Base-by-base conservation (phyloP, 1,139 yeast genomes). In the Blastobotrys proliferans region DNA sequence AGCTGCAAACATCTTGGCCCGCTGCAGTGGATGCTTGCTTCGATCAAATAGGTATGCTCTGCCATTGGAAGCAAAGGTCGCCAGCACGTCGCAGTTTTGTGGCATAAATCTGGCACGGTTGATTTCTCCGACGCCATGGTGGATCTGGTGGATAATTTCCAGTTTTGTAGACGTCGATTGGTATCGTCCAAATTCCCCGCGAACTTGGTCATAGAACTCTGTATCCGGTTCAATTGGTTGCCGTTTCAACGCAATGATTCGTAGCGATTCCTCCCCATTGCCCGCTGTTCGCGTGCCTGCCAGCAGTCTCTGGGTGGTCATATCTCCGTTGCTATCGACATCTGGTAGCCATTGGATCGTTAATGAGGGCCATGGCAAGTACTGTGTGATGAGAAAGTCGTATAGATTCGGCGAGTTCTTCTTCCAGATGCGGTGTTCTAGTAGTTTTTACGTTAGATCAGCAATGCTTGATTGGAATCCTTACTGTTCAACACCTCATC, bases 381-480 rank as follows among this genome's bases (percentile, higher is more conserved):
- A 77, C 50, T 77, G 72, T 26, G 94, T 77, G 50, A 86, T 77
- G 54, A 87, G 74, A 49, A 85, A 70, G 62, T 86, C 86, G 66
- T 92, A 92, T 41, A 92, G 69, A 52, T 87, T 73, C 13, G 95
- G 96, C n/a, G 92, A 84, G 10, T 95, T 81, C 60, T 92, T 92
- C 64, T 90, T 90, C 98, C 98, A 92, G 46, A 85, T 84, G 58
- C 34, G n/a, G n/a, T n/a, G n/a, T n/a, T n/a, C n/a, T n/a, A n/a
- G n/a, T n/a, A n/a, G n/a, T n/a, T n/a, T n/a, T n/a, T n/a, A n/a
- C n/a, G n/a, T n/a, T n/a, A n/a, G n/a, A n/a, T n/a, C n/a, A n/a
- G n/a, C n/a, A n/a, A n/a, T n/a, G n/a, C n/a, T n/a, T n/a, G n/a
- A n/a, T n/a, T n/a, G n/a, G n/a, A n/a, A 17, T 11, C 11, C 35